Evolutionary conservation across 805 yeast species (phyloP).

Genomic region (Teunomyces funiuensis): DNA sequence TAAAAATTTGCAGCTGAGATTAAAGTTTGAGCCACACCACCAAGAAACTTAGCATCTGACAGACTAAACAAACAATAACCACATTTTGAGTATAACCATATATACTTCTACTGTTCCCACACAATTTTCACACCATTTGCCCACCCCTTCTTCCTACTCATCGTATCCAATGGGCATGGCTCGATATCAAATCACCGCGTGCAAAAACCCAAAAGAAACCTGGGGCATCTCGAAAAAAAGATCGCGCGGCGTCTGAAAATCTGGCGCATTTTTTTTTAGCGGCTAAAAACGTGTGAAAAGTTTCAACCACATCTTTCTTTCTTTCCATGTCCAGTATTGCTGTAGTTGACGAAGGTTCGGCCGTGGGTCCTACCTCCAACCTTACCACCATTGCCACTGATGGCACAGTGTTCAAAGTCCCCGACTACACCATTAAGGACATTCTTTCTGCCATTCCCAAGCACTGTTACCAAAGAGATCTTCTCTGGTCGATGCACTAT

Average conservation of each 20-base stretch:
- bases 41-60: no score
- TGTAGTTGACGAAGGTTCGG: slow-evolving; percentile 4
- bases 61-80: no score
- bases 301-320: slow-evolving; percentile 1
- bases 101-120: no score
- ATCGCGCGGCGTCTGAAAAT: not conserved
- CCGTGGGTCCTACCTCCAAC: slow-evolving; percentile 13
- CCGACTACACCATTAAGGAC: slow-evolving; percentile 75
- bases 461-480: slow-evolving; percentile 68
- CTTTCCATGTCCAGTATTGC: slow-evolving; percentile 2
- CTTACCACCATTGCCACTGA: slow-evolving; percentile 54
- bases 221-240: not conserved
- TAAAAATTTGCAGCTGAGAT: no score
- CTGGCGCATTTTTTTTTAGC: not conserved
- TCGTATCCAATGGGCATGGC: not conserved
- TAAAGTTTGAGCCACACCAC: no score
- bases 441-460: slow-evolving; percentile 70
- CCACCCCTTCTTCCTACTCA: no score
- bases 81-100: no score
- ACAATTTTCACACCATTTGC: no score
- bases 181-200: not conserved
- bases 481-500: slow-evolving; percentile 55
- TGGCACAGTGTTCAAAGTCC: slow-evolving; percentile 70
- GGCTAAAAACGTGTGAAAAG: not conserved
- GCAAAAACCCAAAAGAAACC: not conserved